Evolutionary conservation across 139 green algal species (phyloP).

Genomic region (Edaphochlamys debaryana): DNA sequence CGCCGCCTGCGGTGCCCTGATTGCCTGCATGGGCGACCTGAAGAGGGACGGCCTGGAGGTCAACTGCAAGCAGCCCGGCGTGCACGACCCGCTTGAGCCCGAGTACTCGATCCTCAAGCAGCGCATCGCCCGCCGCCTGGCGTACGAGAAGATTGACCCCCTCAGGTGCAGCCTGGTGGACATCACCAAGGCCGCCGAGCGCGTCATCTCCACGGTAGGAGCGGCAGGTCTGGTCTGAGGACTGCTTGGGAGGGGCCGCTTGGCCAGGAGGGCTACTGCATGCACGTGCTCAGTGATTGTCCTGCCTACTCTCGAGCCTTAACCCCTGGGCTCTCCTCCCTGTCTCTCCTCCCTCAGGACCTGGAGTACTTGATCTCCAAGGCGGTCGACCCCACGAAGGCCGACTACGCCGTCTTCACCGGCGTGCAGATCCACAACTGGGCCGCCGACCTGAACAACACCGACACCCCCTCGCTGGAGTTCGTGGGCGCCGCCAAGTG

Average conservation of each 20-base stretch:
- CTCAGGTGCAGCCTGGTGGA: conserved; percentile 61
- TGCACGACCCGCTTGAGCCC: conserved; percentile 79
- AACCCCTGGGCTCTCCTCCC: neutral
- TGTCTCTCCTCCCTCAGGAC: conserved; percentile 61
- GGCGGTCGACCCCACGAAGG: conserved; percentile 79
- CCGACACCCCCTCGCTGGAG: conserved; percentile 64
- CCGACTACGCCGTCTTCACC: conserved; percentile 90
- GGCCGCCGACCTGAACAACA: conserved; percentile 60
- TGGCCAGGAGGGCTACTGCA: too few species aligned
- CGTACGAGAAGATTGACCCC: conserved; percentile 54
- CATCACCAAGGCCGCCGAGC: conserved; percentile 81
- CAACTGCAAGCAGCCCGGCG: conserved; percentile 66
- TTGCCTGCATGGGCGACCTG: conserved; percentile 66
- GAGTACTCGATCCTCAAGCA: conserved; percentile 90
- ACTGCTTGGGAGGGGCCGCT: neutral
- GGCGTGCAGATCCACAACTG: conserved; percentile 93
- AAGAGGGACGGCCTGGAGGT: conserved; percentile 42
- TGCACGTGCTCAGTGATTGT: neutral
- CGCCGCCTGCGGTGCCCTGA: conserved; percentile 54
- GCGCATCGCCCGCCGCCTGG: conserved; percentile 71
- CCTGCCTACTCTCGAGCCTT: neutral
- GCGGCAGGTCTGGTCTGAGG: neutral
- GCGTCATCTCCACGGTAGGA: conserved; percentile 77
- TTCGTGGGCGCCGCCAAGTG: conserved; percentile 71
- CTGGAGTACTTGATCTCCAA: conserved; percentile 89